phyloP scores from a whole-genome alignment of 306 rosid species.

The Elaeagnus macrophylla region DNA sequence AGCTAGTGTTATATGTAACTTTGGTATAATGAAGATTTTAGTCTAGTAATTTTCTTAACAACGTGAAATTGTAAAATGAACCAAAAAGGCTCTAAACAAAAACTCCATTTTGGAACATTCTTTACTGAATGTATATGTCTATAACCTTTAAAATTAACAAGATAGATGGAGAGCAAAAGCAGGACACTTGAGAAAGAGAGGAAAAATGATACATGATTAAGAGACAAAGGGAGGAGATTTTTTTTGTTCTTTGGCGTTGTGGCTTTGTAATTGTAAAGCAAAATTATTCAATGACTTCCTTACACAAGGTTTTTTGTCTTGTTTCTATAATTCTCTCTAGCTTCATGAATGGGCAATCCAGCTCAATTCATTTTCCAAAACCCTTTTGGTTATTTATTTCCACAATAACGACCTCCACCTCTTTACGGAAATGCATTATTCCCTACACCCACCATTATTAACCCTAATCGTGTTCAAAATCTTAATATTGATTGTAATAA shows the following conservation, averaged over 20 bases:
- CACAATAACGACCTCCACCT: no score
- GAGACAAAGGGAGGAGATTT: background rate
- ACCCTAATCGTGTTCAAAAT: background rate
- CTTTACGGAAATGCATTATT: no score
- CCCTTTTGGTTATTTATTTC: constrained; percentile 1
- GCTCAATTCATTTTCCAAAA: background rate
- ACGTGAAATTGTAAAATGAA: no score
- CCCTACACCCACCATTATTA: background rate
- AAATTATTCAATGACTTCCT: constrained; percentile 33
- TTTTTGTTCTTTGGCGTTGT: background rate
- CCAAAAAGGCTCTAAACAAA: no score
- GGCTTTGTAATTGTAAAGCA: constrained; percentile 2
- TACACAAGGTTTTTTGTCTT: constrained; percentile 22
- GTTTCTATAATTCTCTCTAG: constrained; percentile 26
- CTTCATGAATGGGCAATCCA: constrained; percentile 10
- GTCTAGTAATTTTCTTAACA: no score
- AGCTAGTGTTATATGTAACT: no score
- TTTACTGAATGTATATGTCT: constrained; percentile 5
- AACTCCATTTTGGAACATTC: constrained; percentile 19
- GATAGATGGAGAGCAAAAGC: constrained; percentile 28
- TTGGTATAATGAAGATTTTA: no score
- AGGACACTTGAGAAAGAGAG: constrained; percentile 8
- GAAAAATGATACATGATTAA: background rate
- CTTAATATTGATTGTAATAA: no score
- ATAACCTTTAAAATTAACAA: constrained; percentile 18